Evolutionary conservation across 345 rosid species (phyloP).

Genomic region (Gossypium stocksii): DNA sequence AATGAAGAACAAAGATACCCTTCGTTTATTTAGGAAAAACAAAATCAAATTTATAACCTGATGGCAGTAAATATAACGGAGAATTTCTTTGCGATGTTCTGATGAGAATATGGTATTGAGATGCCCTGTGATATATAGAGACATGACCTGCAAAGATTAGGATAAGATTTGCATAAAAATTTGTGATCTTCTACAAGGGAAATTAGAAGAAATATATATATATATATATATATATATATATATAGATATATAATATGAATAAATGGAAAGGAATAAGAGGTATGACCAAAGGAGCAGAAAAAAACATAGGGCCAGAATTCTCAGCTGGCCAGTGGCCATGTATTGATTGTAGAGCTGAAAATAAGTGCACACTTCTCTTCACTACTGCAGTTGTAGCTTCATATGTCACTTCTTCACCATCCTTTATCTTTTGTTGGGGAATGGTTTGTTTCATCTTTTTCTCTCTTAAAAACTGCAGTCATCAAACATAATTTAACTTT

Average conservation of each 20-base stretch:
- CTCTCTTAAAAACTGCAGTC: constrained; percentile 45
- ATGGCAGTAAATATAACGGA: constrained; percentile 42
- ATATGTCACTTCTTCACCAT: constrained; percentile 32
- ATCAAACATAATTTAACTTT: background rate
- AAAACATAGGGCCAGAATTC: constrained; percentile 51
- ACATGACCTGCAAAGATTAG: constrained; percentile 26
- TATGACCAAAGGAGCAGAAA: constrained; percentile 46
- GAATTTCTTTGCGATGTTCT: constrained; percentile 42
- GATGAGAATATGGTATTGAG: constrained; percentile 28
- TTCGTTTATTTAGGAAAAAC: background rate
- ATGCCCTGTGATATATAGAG: constrained; percentile 38
- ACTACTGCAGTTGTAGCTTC: constrained; percentile 41
- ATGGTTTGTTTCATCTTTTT: constrained; percentile 46
- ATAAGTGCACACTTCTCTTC: constrained; percentile 34
- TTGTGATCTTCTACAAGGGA: too few species aligned
- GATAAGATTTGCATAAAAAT: too few species aligned
- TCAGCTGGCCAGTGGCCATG: constrained; percentile 72
- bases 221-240: too few species aligned
- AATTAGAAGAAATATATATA: too few species aligned
- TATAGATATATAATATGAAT: too few species aligned
- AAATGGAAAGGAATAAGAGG: constrained; percentile 7
- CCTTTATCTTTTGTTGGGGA: constrained; percentile 37
- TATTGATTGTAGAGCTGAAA: constrained; percentile 47
- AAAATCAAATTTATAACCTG: constrained; percentile 24
- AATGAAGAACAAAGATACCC: background rate